Evolutionary conservation across 345 rosid species (phyloP), one percentile per base, ranked within the genome.

Genomic region (Populus simonii): DNA sequence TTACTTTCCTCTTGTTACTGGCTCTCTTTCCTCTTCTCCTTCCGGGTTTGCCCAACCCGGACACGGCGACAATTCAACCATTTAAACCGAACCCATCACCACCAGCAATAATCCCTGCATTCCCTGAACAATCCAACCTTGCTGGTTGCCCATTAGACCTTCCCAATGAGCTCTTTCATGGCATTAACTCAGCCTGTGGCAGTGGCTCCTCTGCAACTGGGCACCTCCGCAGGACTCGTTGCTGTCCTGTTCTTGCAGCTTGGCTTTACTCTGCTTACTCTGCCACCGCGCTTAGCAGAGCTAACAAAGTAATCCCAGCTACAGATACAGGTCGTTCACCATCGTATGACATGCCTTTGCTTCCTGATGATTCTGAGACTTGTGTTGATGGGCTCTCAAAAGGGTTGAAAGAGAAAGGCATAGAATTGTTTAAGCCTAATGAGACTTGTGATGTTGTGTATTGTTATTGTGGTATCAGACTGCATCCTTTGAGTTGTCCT

Each of bases 351-450:
- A 76, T 90, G 89, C 99, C 99, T 13, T 61, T 92, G 81, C 90
- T 95, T 33, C 99, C 99, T 1, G 98, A 93, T 39, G 99, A 95
- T 77, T 93, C 99, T 35, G 99, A 95, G 85, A 91, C 97, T 10
- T 95, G 99, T 79, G 93, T 92, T 20, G 96, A 92, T 35, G 91
- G 38, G 97, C 90, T 78, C 8, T 70, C 72, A 5, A 91, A 88
- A 57, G 90, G 90, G 16, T 57, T 95, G 85, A 90, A 79, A 25
- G 86, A 81, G 78, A 88, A 81, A 83, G 99, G 98, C 47, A 84
- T 95, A 0, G 89, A 86, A 80, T 76, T 95, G 47, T 80, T 79
- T 0, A 81, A 79, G 61, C 96, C 93, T 0, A 93, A 93, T 72
- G 94, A 92, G 86, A 91, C 97, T 0, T 95, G 99, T 78, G 99